Conservation (phyloP, 169 alveolate species). For the Eimeria mitis region DNA sequence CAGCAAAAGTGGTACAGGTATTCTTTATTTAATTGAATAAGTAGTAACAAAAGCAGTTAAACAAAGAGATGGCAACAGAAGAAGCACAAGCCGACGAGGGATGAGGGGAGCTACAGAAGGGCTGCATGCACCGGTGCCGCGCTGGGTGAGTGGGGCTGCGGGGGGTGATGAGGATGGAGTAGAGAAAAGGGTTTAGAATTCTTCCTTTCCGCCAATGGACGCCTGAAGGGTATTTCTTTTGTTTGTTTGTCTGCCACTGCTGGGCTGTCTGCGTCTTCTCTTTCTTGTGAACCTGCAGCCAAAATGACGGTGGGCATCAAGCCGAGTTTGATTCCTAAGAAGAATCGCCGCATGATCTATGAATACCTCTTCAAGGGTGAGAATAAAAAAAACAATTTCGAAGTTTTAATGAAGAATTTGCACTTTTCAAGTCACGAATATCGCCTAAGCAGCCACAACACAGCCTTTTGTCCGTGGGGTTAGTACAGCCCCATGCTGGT, state of each 20-base stretch:
- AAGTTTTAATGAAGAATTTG: background rate
- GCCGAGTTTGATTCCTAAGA: constrained; percentile 74
- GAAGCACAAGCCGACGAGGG: background rate
- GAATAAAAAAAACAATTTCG: background rate
- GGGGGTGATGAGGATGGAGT: background rate
- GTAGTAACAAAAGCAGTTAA: too few relatives aligned
- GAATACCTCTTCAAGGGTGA: constrained; percentile 84
- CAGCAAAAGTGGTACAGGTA: too few relatives aligned
- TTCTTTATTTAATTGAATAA: too few relatives aligned
- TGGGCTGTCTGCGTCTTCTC: background rate
- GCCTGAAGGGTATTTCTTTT: constrained; percentile 52
- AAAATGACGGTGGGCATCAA: constrained; percentile 80
- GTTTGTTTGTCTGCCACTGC: constrained; percentile 23
- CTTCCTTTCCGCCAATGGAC: constrained; percentile 23
- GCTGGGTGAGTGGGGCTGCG: constrained; percentile 3
- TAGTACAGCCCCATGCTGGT: background rate
- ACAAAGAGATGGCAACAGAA: too few relatives aligned
- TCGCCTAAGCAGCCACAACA: background rate
- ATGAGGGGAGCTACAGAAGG: constrained; percentile 8
- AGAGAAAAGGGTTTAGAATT: background rate
- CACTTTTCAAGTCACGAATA: background rate
- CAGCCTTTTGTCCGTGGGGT: background rate
- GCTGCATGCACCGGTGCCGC: constrained; percentile 12
- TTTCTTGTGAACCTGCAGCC: constrained; percentile 18
- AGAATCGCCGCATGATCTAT: constrained; percentile 78